phyloP scores from a whole-genome alignment of 2,329 filamentous ascomycete species.

The Colletotrichum godetiae region DNA sequence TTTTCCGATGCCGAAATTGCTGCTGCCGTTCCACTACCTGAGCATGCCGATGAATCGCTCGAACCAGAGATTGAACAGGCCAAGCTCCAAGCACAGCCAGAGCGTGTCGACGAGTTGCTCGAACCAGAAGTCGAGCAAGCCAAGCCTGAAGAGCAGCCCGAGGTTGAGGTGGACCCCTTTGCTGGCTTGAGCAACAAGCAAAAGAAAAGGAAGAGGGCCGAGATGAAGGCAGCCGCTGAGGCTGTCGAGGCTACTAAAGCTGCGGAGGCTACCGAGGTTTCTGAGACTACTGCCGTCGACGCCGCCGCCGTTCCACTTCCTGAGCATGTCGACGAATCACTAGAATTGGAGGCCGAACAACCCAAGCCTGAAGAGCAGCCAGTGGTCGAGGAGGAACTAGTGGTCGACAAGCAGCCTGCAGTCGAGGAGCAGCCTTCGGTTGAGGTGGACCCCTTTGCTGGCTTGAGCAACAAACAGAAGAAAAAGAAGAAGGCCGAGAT shows the following conservation, averaged over 20 bases:
- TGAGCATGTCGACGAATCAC: background rate
- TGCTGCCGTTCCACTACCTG: background rate
- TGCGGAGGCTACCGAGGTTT: too few relatives aligned
- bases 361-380: background rate
- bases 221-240: background rate
- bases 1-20: background rate
- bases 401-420: background rate
- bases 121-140: too few relatives aligned
- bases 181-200: background rate
- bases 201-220: background rate
- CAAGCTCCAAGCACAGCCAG: background rate
- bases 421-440: too few relatives aligned
- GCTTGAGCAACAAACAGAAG: slow-evolving; percentile 20
- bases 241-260: background rate
- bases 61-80: background rate
- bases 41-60: background rate
- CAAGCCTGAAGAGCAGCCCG: background rate
- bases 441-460: background rate
- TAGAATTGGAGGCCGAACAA: background rate
- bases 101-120: too few relatives aligned
- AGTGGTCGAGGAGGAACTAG: too few relatives aligned
- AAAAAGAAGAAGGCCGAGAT: slow-evolving; percentile 23
- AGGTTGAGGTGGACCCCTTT: slow-evolving; percentile 37
- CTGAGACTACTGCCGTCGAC: too few relatives aligned
- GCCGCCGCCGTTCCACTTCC: background rate